Evolutionary conservation across 139 green algal species (phyloP).

Genomic region (Tetradesmus obliquus): DNA sequence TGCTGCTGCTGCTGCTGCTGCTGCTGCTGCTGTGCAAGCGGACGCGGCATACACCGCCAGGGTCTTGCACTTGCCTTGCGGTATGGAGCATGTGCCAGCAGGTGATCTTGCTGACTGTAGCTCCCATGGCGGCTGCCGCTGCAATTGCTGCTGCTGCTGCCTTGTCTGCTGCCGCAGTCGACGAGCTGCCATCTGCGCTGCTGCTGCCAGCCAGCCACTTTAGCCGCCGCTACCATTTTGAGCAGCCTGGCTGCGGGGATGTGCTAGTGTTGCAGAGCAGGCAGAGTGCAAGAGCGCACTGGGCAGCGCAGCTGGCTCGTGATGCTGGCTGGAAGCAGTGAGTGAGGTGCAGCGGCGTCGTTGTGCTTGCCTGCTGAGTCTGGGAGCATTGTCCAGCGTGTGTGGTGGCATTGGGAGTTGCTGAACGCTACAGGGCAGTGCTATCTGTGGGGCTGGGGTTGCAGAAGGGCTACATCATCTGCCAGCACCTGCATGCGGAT

Average conservation of each 20-base stretch:
- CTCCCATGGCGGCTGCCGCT: not conserved
- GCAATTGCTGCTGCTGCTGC: not conserved
- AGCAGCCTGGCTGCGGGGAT: not conserved
- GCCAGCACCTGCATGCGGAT: not conserved
- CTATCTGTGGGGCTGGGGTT: not conserved
- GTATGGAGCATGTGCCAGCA: too few species aligned
- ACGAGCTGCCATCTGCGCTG: constrained; percentile 64
- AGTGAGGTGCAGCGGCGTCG: not conserved
- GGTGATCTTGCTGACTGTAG: not conserved
- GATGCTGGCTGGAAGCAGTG: constrained; percentile 22
- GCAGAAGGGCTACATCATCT: not conserved
- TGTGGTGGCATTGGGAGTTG: not conserved
- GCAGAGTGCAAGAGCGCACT: not conserved
- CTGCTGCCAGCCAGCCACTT: constrained; percentile 56
- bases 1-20: constrained; percentile 33
- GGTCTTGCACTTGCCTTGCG: not conserved
- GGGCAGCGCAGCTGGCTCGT: not conserved
- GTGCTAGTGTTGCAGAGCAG: constrained; percentile 17
- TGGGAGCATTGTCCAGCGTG: not conserved
- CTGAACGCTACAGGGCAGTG: not conserved
- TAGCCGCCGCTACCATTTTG: constrained; percentile 63
- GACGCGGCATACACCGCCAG: not conserved
- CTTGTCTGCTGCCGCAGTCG: constrained; percentile 17
- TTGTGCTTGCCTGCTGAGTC: not conserved
- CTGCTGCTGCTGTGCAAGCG: not conserved